phyloP scores from a whole-genome alignment of 2,329 filamentous ascomycete species.

The Anisogramma anomala region DNA sequence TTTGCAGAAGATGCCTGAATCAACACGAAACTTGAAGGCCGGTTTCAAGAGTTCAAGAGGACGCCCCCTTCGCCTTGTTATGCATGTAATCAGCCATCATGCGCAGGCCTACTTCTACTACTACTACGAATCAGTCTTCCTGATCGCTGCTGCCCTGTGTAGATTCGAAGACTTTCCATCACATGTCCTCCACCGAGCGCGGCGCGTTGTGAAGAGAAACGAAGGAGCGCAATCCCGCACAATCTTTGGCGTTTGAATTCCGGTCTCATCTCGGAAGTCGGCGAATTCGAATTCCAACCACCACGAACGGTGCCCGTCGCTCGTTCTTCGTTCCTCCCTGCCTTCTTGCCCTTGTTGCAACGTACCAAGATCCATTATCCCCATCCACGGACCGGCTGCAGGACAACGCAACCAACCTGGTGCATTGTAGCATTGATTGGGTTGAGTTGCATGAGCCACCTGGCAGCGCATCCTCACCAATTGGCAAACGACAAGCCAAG shows the following conservation, averaged over 20 bases:
- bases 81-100: background rate
- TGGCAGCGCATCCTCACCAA: background rate
- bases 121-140: no score
- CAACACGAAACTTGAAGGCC: constrained; percentile 3
- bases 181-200: no score
- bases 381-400: no score
- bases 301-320: background rate
- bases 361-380: no score
- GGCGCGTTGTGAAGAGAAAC: no score
- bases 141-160: no score
- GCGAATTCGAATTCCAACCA: background rate
- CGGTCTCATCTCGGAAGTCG: background rate
- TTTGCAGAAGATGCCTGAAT: background rate
- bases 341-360: background rate
- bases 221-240: background rate
- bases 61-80: background rate
- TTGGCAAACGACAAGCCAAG: no score
- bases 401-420: no score
- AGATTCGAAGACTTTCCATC: no score
- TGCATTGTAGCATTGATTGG: background rate
- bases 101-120: background rate
- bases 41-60: background rate
- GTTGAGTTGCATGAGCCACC: background rate
- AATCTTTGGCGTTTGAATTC: background rate
- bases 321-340: background rate